Evolutionary conservation across 192 early-diverging fungal genomes (phyloP).

Genomic region (Linnemannia elongata): DNA sequence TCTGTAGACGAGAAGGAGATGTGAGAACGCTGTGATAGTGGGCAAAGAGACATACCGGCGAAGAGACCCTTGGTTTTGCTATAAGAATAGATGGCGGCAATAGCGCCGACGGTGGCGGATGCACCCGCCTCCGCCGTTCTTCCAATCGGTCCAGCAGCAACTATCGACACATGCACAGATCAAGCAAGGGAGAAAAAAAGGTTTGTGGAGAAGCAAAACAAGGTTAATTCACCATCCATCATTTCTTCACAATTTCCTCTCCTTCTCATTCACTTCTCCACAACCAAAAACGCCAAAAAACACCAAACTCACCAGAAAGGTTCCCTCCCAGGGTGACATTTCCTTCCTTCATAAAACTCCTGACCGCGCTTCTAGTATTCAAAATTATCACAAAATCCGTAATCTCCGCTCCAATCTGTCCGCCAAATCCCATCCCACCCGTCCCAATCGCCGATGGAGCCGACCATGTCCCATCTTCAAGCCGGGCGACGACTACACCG

Average conservation of each 20-base stretch:
- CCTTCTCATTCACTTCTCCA: not conserved
- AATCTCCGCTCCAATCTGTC: constrained; percentile 89
- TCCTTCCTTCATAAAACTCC: constrained; percentile 86
- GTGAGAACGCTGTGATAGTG: no score
- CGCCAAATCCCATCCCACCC: constrained; percentile 88
- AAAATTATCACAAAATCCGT: constrained; percentile 94
- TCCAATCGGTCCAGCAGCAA: constrained; percentile 91
- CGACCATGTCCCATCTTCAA: constrained; percentile 81
- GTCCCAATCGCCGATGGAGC: constrained; percentile 89
- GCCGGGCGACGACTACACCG: constrained; percentile 89
- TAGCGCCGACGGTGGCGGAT: constrained; percentile 70
- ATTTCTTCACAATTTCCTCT: no score
- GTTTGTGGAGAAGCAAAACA: not conserved
- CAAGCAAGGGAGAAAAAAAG: not conserved
- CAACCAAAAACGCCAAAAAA: not conserved
- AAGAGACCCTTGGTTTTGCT: constrained; percentile 92
- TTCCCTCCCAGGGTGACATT: constrained; percentile 93
- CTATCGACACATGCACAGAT: constrained; percentile 19
- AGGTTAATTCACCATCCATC: no score
- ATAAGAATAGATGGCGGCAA: constrained; percentile 94
- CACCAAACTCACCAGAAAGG: constrained; percentile 57
- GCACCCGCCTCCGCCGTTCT: constrained; percentile 88
- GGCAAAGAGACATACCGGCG: constrained; percentile 67
- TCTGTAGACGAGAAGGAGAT: no score
- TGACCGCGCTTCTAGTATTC: constrained; percentile 85